Evolutionary conservation across 2,329 filamentous ascomycete genomes (phyloP).

Genomic region (Myriosclerotinia curreyana): DNA sequence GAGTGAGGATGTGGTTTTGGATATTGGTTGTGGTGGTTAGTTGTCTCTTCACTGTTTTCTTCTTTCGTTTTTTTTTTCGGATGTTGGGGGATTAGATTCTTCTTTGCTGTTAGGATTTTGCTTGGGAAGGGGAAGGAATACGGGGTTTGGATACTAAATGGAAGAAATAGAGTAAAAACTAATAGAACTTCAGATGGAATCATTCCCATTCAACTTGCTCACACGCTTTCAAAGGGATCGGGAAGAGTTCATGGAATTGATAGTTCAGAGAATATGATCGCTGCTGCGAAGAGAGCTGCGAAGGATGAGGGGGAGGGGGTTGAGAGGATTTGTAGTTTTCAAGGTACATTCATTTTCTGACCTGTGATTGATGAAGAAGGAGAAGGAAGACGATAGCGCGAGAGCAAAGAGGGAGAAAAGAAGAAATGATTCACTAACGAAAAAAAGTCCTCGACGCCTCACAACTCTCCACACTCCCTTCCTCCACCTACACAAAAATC

Average conservation of each 20-base stretch:
- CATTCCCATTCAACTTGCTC: slow-evolving; percentile 53
- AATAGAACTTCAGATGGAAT: slow-evolving; percentile 50
- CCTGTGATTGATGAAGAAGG: no score
- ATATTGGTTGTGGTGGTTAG: slow-evolving; percentile 62
- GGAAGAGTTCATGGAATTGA: slow-evolving; percentile 57
- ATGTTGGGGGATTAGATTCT: no score
- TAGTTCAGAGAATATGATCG: slow-evolving; percentile 57
- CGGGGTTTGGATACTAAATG: neutral
- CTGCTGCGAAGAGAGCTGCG: slow-evolving; percentile 46
- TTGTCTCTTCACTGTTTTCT: slow-evolving; percentile 25
- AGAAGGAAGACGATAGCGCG: no score
- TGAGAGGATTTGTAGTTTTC: slow-evolving; percentile 31
- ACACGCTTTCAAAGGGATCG: slow-evolving; percentile 46
- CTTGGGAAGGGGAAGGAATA: slow-evolving; percentile 3
- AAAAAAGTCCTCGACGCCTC: slow-evolving; percentile 48
- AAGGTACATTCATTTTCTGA: no score
- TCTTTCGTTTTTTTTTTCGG: neutral
- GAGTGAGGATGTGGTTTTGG: slow-evolving; percentile 56
- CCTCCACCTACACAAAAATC: slow-evolving; percentile 48
- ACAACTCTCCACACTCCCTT: slow-evolving; percentile 35
- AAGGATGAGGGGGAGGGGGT: neutral
- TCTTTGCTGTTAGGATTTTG: no score
- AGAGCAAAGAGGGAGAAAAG: no score
- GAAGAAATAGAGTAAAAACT: neutral
- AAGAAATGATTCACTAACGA: neutral